Evolutionary conservation across 2,329 filamentous ascomycete genomes (phyloP).

Genomic region (Colletotrichum graminicola): DNA sequence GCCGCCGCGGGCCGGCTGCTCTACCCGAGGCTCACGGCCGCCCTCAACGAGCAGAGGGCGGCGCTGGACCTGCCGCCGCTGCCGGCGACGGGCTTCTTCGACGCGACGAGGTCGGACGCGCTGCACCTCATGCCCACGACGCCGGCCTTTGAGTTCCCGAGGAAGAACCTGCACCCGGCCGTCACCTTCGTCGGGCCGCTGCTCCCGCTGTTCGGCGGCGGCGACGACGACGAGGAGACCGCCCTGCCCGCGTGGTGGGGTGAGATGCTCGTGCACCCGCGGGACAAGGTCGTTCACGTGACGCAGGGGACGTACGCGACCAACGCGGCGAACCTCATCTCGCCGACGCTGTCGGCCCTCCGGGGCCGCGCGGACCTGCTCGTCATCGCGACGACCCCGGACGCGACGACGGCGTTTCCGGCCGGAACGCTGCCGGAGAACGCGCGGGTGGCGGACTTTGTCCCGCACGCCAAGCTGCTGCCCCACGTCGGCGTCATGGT

Average conservation of each 20-base stretch:
- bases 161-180: conserved; percentile 30
- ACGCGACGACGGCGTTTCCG: not conserved
- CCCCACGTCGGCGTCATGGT: conserved; percentile 49
- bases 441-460: conserved; percentile 29
- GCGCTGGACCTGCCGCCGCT: conserved; percentile 3
- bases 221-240: conserved; percentile 2
- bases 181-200: conserved; percentile 41
- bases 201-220: not conserved
- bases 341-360: conserved; percentile 41
- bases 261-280: conserved; percentile 43
- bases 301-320: conserved; percentile 43
- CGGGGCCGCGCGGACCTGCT: not conserved
- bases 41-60: not conserved
- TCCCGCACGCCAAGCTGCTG: conserved; percentile 42
- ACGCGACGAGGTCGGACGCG: conserved; percentile 16
- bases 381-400: conserved; percentile 23
- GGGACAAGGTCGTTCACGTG: conserved; percentile 43
- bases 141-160: conserved; percentile 44
- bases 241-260: conserved; percentile 43
- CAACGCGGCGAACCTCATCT: conserved; percentile 35
- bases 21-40: conserved; percentile 26
- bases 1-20: not conserved
- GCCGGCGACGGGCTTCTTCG: conserved; percentile 24
- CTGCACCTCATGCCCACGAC: conserved; percentile 31
- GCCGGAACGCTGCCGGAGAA: not conserved